Evolutionary conservation across 345 rosid genomes (phyloP).

Genomic region (Gossypioides kirkii): DNA sequence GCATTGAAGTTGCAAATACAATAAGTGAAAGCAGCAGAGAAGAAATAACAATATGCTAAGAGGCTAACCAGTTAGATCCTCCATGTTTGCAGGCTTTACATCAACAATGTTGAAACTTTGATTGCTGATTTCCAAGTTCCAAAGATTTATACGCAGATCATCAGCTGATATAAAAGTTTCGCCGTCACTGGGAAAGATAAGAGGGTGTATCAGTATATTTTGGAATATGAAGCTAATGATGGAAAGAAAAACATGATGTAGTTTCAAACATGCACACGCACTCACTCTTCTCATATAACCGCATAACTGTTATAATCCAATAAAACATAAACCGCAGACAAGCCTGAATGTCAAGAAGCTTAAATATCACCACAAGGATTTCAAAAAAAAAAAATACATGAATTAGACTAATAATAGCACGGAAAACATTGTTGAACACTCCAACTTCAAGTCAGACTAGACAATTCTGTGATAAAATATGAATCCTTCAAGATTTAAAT

Average conservation of each 20-base stretch:
- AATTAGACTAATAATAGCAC: neutral
- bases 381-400: neutral
- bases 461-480: neutral
- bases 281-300: slow-evolving; percentile 8
- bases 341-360: slow-evolving; percentile 1
- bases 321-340: neutral
- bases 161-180: slow-evolving; percentile 72
- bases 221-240: neutral
- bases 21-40: neutral
- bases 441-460: too few species aligned
- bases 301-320: neutral
- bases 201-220: slow-evolving; percentile 17
- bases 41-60: slow-evolving; percentile 1
- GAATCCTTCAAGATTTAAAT: neutral
- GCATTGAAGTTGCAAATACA: neutral
- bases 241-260: neutral
- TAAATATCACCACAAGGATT: neutral
- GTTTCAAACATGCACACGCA: neutral
- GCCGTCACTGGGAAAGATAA: slow-evolving; percentile 42
- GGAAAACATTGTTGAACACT: neutral
- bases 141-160: slow-evolving; percentile 63
- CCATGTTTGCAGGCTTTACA: slow-evolving; percentile 68
- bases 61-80: slow-evolving; percentile 60
- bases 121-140: slow-evolving; percentile 71
- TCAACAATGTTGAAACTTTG: slow-evolving; percentile 67